These are phyloP conservation scores for Trichopus zeylanicus DNA, from an alignment of 116 monocot species.

Conservation along the genomic window DNA sequence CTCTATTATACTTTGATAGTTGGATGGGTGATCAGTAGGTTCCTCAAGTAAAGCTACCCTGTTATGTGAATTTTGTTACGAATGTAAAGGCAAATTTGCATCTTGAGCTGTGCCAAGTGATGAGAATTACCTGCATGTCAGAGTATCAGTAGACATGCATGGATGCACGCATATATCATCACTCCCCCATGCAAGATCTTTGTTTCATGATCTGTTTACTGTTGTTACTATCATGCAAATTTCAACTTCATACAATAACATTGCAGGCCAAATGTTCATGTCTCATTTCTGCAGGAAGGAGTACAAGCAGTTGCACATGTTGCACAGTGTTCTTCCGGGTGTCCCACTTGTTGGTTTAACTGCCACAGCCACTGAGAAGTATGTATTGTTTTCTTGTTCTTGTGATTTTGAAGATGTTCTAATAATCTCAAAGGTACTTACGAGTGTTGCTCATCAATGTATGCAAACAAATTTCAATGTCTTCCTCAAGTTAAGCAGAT, in stretches of 20 bases:
- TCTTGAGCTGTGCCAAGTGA: too few species aligned
- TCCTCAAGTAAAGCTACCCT: too few species aligned
- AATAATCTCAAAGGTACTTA: not conserved
- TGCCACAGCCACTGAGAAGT: constrained; percentile 94
- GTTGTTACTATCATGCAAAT: not conserved
- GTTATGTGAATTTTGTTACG: too few species aligned
- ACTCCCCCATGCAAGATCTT: too few species aligned
- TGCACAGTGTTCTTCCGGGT: constrained; percentile 43
- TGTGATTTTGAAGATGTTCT: not conserved
- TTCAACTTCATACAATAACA: not conserved
- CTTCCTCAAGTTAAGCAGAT: not conserved
- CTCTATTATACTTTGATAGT: too few species aligned
- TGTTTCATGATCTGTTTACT: too few species aligned
- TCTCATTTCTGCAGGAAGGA: constrained; percentile 57
- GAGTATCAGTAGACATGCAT: too few species aligned
- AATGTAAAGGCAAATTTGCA: too few species aligned
- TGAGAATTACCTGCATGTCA: too few species aligned
- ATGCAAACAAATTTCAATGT: not conserved
- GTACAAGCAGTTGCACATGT: constrained; percentile 67
- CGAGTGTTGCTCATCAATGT: not conserved
- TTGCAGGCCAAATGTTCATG: not conserved
- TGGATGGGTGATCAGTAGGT: too few species aligned
- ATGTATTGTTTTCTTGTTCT: not conserved
- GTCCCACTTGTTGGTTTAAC: constrained; percentile 88
- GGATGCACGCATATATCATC: too few species aligned